phyloP scores from a whole-genome alignment of 2,329 filamentous ascomycete species.

The Drechslera avenae region DNA sequence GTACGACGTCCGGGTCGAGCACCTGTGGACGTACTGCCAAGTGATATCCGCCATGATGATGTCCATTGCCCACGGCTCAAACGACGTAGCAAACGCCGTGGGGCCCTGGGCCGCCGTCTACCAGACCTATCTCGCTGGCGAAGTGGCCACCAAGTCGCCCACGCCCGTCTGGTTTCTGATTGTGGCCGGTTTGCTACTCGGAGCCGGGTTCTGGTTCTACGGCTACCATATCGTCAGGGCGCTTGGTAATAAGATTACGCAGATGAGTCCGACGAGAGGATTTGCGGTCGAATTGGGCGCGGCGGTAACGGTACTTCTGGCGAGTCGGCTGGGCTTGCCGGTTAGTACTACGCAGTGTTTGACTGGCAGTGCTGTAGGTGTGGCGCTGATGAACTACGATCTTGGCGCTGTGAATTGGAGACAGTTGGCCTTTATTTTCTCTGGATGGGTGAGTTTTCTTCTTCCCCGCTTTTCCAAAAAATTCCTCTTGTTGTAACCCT shows the following conservation, averaged over 20 bases:
- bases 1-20: conserved; percentile 56
- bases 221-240: conserved; percentile 68
- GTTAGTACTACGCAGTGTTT: conserved; percentile 68
- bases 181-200: conserved; percentile 59
- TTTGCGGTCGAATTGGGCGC: conserved; percentile 46
- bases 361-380: conserved; percentile 31
- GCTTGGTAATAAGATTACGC: conserved; percentile 65
- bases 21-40: conserved; percentile 54
- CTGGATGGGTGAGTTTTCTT: conserved; percentile 10
- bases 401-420: conserved; percentile 51
- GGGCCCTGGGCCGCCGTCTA: conserved; percentile 66
- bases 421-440: conserved; percentile 50
- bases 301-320: conserved; percentile 67
- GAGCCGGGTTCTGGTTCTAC: conserved; percentile 65
- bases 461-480: no score
- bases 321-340: conserved; percentile 65
- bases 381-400: conserved; percentile 39
- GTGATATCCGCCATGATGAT: conserved; percentile 67
- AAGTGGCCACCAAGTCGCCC: conserved; percentile 52
- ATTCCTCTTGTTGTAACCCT: no score
- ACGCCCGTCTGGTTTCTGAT: conserved; percentile 67
- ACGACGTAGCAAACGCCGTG: conserved; percentile 65
- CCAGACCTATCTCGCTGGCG: conserved; percentile 61
- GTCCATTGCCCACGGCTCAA: conserved; percentile 73
- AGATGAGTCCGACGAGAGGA: conserved; percentile 64